Percentiles rank a stretch among this genome's conserved stretches.
Conservation (phyloP, 495 filamentous ascomycete species). For the Lasiosphaeria hispida region DNA sequence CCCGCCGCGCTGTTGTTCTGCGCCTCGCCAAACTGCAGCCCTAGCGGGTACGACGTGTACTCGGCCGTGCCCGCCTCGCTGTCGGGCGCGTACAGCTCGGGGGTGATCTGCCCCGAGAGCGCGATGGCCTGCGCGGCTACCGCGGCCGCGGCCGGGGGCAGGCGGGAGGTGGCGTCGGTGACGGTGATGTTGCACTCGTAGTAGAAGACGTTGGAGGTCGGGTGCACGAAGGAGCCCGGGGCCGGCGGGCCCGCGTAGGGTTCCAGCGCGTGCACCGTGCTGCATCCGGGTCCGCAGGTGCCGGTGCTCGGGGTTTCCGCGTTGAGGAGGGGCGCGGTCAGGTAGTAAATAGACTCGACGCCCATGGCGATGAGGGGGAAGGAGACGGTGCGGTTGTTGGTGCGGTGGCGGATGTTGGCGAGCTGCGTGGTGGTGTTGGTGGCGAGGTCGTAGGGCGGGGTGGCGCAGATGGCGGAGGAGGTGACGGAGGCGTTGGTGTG, state of each 20-base stretch:
- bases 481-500: not conserved
- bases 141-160: not conserved
- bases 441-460: not conserved
- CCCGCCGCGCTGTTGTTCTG: slow-evolving; percentile 1
- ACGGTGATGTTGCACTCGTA: slow-evolving; percentile 1
- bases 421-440: not conserved
- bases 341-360: slow-evolving; percentile 2
- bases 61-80: not conserved
- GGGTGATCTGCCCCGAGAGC: not conserved
- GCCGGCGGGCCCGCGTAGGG: not conserved
- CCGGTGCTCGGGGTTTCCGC: not conserved
- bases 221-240: not conserved
- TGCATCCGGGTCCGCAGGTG: not conserved
- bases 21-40: not conserved
- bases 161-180: too few species aligned
- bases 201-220: not conserved
- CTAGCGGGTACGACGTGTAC: not conserved
- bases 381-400: not conserved
- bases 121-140: slow-evolving; percentile 2
- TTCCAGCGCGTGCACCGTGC: slow-evolving; percentile 1
- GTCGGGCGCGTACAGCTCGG: too few species aligned
- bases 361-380: not conserved
- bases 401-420: not conserved
- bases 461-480: not conserved
- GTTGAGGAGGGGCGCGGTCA: not conserved